Evolutionary conservation across 2,329 filamentous ascomycete genomes (phyloP).

Genomic region (Ophiostoma ips): DNA sequence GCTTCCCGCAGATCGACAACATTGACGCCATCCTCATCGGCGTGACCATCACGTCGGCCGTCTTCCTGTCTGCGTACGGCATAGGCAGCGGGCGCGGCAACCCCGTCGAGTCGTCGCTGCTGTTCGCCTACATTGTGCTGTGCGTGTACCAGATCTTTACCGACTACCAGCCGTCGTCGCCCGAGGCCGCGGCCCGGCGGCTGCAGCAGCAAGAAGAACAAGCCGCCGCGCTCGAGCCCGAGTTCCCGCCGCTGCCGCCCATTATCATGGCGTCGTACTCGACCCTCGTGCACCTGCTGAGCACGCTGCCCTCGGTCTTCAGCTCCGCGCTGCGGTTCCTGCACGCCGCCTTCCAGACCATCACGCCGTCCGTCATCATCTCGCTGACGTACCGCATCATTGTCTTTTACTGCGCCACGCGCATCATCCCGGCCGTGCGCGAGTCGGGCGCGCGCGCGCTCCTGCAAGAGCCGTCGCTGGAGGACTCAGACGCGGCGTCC

Average conservation of each 20-base stretch:
- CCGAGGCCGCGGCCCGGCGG: slow-evolving; percentile 38
- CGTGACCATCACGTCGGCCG: slow-evolving; percentile 77
- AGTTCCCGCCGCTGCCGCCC: slow-evolving; percentile 89
- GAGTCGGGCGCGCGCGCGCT: slow-evolving; percentile 73
- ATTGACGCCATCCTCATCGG: slow-evolving; percentile 87
- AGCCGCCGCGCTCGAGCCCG: slow-evolving; percentile 45
- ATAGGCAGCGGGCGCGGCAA: slow-evolving; percentile 91
- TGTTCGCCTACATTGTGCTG: slow-evolving; percentile 96
- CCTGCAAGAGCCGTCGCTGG: slow-evolving; percentile 70
- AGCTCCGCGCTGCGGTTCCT: slow-evolving; percentile 77
- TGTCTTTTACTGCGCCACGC: slow-evolving; percentile 87
- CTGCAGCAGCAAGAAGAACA: slow-evolving; percentile 24
- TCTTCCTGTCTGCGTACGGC: slow-evolving; percentile 86
- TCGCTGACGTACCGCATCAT: slow-evolving; percentile 87
- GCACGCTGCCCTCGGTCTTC: slow-evolving; percentile 68
- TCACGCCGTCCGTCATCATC: slow-evolving; percentile 91
- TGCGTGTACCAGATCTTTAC: slow-evolving; percentile 99
- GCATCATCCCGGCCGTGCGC: slow-evolving; percentile 87
- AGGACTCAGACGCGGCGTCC: slow-evolving; percentile 72
- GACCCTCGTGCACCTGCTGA: slow-evolving; percentile 71
- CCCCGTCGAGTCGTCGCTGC: slow-evolving; percentile 82
- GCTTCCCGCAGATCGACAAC: slow-evolving; percentile 86
- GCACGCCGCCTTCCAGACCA: slow-evolving; percentile 83
- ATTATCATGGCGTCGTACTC: slow-evolving; percentile 98
- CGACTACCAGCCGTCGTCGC: slow-evolving; percentile 70